A percentile compares a stretch with the other conserved stretches of the same genome.
phyloP scores from a whole-genome alignment of 169 alveolate species.

The Eimeria brunetti region DNA sequence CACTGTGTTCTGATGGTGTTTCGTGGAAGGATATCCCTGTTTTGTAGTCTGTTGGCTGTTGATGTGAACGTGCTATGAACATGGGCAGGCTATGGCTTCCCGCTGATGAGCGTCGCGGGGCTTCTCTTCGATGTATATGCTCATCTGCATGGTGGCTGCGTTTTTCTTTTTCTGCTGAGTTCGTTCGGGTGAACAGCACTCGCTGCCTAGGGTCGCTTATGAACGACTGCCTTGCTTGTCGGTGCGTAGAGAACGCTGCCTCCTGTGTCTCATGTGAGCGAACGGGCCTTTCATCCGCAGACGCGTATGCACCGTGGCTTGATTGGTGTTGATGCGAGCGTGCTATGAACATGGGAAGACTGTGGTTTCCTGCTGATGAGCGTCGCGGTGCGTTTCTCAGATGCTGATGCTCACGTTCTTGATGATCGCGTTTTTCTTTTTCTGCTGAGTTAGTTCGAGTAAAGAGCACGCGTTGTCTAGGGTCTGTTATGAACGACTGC shows the following conservation, averaged over 20 bases:
- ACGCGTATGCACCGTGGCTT: neutral
- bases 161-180: slow-evolving; percentile 26
- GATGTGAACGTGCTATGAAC: slow-evolving; percentile 7
- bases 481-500: slow-evolving; percentile 25
- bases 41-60: neutral
- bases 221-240: slow-evolving; percentile 43
- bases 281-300: neutral
- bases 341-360: too few species aligned
- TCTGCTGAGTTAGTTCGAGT: slow-evolving; percentile 29
- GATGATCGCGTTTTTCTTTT: neutral
- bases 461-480: slow-evolving; percentile 22
- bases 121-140: neutral
- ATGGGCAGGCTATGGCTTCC: slow-evolving; percentile 33
- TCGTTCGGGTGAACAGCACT: neutral
- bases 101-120: slow-evolving; percentile 45
- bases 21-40: too few species aligned
- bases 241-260: neutral
- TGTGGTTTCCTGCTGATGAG: too few species aligned
- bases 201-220: slow-evolving; percentile 7
- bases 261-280: neutral
- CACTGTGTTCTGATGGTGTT: too few species aligned
- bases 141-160: neutral
- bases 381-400: neutral
- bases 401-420: neutral
- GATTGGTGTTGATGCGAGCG: slow-evolving; percentile 1